Evolutionary conservation across 2,329 filamentous ascomycete genomes (phyloP).

Genomic region (Biscogniauxia sp.): DNA sequence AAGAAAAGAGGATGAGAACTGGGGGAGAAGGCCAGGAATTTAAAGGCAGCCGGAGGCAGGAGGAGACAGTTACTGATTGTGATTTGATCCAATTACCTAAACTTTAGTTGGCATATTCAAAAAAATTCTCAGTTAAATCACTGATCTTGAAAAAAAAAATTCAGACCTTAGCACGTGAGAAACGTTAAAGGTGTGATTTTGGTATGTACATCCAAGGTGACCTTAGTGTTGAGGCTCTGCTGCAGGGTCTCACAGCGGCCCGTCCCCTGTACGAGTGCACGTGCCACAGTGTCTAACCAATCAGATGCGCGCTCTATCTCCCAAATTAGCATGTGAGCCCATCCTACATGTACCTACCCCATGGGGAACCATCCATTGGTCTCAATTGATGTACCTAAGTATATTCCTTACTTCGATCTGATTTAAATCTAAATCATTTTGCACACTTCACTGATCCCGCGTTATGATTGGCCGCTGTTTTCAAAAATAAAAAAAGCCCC

Average conservation of each 20-base stretch:
- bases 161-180: too few species aligned
- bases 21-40: neutral
- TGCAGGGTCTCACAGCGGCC: constrained; percentile 2
- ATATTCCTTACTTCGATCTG: too few species aligned
- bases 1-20: neutral
- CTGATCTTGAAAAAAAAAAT: too few species aligned
- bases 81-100: neutral
- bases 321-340: constrained; percentile 8
- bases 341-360: neutral
- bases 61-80: neutral
- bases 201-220: neutral
- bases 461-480: too few species aligned
- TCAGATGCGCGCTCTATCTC: constrained; percentile 3
- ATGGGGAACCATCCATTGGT: too few species aligned
- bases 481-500: too few species aligned
- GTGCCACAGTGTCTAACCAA: constrained; percentile 2
- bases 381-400: too few species aligned
- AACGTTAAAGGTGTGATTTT: neutral
- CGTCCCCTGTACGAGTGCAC: neutral
- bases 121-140: too few species aligned
- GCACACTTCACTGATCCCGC: too few species aligned
- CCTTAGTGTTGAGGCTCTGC: constrained; percentile 13
- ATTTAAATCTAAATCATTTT: too few species aligned
- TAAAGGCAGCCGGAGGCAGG: neutral
- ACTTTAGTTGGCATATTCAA: too few species aligned